phyloP scores from a whole-genome alignment of 345 rosid genomes.

The Raphanus raphanistrum region DNA sequence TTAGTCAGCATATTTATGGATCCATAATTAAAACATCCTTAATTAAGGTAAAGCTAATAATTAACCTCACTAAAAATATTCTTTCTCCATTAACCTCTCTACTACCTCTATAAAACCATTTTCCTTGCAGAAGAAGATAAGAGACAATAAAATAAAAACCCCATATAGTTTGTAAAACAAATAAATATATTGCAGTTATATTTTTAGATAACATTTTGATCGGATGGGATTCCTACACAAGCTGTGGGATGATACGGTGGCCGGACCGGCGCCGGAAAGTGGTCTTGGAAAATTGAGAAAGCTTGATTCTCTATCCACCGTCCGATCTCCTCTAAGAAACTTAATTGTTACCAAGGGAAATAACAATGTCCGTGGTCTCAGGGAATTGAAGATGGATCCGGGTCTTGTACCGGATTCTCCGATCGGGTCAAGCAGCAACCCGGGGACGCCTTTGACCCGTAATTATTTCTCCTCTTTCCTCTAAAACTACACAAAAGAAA shows the following conservation, averaged over 20 bases:
- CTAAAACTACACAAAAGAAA: not conserved
- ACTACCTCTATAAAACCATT: constrained; percentile 39
- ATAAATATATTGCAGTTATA: not conserved
- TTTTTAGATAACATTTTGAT: constrained; percentile 23
- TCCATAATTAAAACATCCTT: constrained; percentile 27
- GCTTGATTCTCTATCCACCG: constrained; percentile 51
- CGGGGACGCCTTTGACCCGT: constrained; percentile 66
- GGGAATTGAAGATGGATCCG: constrained; percentile 48
- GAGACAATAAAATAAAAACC: constrained; percentile 21
- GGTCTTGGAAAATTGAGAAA: constrained; percentile 76
- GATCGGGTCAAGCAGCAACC: constrained; percentile 43
- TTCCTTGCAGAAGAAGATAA: constrained; percentile 18
- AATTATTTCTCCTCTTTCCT: constrained; percentile 18
- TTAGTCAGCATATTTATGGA: constrained; percentile 12
- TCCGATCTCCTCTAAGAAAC: constrained; percentile 49
- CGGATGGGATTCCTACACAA: constrained; percentile 86
- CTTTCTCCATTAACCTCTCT: constrained; percentile 29
- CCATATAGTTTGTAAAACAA: not conserved
- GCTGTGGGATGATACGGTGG: constrained; percentile 98
- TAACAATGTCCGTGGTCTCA: constrained; percentile 34
- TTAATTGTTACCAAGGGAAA: constrained; percentile 53
- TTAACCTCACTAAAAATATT: constrained; percentile 36
- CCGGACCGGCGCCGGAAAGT: constrained; percentile 86
- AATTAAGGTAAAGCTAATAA: constrained; percentile 36
- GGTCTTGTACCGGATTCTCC: constrained; percentile 56